Evolutionary conservation across 768 basidiomycete species (phyloP), one percentile per base, ranked within the genome.

Genomic region (Podaxis sp.): DNA sequence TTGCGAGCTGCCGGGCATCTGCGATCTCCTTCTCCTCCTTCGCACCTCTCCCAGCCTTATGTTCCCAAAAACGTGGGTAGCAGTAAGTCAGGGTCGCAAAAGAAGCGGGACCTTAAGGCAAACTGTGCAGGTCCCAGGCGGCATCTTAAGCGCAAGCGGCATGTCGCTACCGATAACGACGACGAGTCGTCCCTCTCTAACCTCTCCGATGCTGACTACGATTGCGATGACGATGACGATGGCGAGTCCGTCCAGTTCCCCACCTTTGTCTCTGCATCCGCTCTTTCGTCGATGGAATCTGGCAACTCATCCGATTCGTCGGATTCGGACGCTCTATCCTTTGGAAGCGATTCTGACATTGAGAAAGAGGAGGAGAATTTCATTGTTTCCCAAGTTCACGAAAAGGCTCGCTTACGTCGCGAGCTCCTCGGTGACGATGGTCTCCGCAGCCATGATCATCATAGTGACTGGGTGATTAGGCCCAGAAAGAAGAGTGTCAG

Each of bases 401-500:
- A 79, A 68, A 75, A 78, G 65, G 81, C 84, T n/a, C 82, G 86
- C 50, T 70, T 85, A 28, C 81, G 79, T 50, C 81, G 86, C 53
- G 86, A 89, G 69, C 73, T 87, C 35, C 71, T 89, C 55, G 83
- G 83, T 50, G 80, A 83, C 35, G 81, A 82, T 18, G 67, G 65
- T 3, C 71, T 67, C 63, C 66, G 63, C 27, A 76, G 79, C 63
- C 79, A 82, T 55, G 44, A 50, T 37, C 50, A 52, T 25, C 59
- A 61, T 35, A 44, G 53, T 46, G 80, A 80, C 62, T 91, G 90
- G 89, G 79, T 89, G 63, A 88, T 89, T 57, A 78, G 81, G 35
- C 82, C 88, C 10, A 80, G 89, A 63, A 87, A 86, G 69, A 84
- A 78, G 67, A 90, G 89, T 67, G 87, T 87, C n/a, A 85, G 81